Evolutionary conservation across 495 filamentous ascomycete species (phyloP), one percentile per base, ranked within the genome.

Genomic region (Neurospora sp.): DNA sequence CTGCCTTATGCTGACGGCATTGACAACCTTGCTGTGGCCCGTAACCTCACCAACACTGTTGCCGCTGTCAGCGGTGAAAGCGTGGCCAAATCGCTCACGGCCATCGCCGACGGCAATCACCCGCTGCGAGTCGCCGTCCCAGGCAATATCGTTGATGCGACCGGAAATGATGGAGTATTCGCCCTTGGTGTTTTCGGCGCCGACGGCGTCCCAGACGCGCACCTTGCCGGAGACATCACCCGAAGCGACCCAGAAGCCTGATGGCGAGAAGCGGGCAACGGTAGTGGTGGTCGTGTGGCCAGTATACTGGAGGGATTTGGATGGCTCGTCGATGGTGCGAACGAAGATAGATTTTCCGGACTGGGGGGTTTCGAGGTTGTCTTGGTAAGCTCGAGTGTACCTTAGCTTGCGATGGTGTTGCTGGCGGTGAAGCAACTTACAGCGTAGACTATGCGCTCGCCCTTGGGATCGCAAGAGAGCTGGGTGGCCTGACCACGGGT

Each of bases 101-200:
- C 96, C 96, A 73, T 98, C 91, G 31, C 96, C 96, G 23, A 98
- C 96, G 11, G 95, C 96, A 75, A 98, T 97, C 70, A 99, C 92
- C 35, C 96, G 91, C 84, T 97, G 94, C 70, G 92, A 94, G 81
- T 99, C 96, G 69, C 95, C 96, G 80, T 98, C 96, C 94, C 96
- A 99, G 12, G 95, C 94, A 69, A 99, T 85, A 79, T 98, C 96
- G 80, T 96, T 96, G 81, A 99, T 97, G 69, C 93, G 91, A 40
- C 96, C 96, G 70, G 93, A 94, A 76, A 98, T 93, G 80, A 98
- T 97, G 74, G 89, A 88, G 82, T 97, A 98, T 81, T 98, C 96
- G 71, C 94, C 90, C 82, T 91, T 91, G 66, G 88, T 92, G 74
- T 88, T 89, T 72, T 88, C 87, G 42, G 86, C 89, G 74, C 89